These are phyloP conservation scores for Albizia julibrissin DNA, from an alignment of 306 rosid genomes.

Conservation along the genomic window DNA sequence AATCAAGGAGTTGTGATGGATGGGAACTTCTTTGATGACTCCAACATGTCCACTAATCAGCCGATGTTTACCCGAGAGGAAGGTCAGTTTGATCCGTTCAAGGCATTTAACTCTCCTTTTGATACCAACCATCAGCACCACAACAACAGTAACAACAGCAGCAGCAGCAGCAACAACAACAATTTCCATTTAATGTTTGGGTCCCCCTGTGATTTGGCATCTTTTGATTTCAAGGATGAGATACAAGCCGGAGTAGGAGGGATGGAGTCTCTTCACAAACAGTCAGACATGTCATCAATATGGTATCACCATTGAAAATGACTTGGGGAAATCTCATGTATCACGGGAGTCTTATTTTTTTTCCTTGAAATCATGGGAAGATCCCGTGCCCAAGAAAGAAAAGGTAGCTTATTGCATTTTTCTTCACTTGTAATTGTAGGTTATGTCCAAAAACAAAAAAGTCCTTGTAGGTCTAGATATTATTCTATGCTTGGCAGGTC, in stretches of 20 bases:
- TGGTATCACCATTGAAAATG: slow-evolving; percentile 54
- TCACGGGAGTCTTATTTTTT: slow-evolving; percentile 11
- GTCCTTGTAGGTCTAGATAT: slow-evolving; percentile 40
- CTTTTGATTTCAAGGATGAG: slow-evolving; percentile 59
- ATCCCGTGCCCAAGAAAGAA: slow-evolving; percentile 14
- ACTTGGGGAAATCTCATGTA: slow-evolving; percentile 16
- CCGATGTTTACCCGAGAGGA: slow-evolving; percentile 46
- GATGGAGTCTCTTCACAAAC: slow-evolving; percentile 49
- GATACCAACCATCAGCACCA: slow-evolving; percentile 49
- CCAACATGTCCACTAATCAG: slow-evolving; percentile 33
- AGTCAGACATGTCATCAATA: slow-evolving; percentile 47
- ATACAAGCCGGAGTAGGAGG: slow-evolving; percentile 49
- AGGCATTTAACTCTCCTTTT: slow-evolving; percentile 47
- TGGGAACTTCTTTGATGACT: slow-evolving; percentile 47
- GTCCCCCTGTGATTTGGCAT: slow-evolving; percentile 52
- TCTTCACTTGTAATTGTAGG: slow-evolving; percentile 37
- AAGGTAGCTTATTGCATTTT: slow-evolving; percentile 26
- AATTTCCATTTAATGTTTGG: slow-evolving; percentile 53
- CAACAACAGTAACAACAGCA: neutral
- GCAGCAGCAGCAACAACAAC: slow-evolving; percentile 7
- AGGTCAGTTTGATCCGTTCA: slow-evolving; percentile 49
- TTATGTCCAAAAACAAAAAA: neutral
- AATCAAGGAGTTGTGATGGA: slow-evolving; percentile 49
- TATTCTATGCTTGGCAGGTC: slow-evolving; percentile 34
- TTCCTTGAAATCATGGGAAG: slow-evolving; percentile 39